Evolutionary conservation across 176 grass and related monocot genomes (phyloP).

Genomic region (Avena atlantica): DNA sequence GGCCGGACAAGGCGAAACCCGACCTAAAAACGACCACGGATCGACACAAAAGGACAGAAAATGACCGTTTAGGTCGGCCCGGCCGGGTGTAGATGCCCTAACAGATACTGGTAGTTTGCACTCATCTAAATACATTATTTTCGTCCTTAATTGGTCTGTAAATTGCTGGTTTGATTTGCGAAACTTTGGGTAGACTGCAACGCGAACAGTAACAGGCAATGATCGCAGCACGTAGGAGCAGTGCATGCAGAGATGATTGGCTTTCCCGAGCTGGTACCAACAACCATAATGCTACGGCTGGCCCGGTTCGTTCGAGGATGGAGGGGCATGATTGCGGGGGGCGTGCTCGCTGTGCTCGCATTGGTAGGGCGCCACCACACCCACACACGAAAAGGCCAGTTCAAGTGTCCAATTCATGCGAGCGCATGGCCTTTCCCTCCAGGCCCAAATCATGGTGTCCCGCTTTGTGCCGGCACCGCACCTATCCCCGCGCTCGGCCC

Average conservation of each 20-base stretch:
- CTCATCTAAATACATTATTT: no score
- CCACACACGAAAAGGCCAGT: conserved; percentile 4
- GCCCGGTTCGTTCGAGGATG: conserved; percentile 34
- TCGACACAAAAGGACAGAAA: no score
- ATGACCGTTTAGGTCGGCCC: no score
- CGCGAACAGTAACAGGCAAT: conserved; percentile 20
- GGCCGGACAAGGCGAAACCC: no score
- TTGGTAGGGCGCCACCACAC: not conserved
- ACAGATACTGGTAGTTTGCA: no score
- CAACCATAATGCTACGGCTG: conserved; percentile 36
- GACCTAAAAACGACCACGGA: no score
- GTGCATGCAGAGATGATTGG: conserved; percentile 69
- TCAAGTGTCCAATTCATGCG: conserved; percentile 58
- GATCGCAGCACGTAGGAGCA: conserved; percentile 68
- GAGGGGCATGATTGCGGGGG: conserved; percentile 49
- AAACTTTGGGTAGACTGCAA: no score
- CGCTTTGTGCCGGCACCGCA: conserved; percentile 57
- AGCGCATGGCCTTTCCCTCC: conserved; percentile 38
- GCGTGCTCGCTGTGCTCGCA: conserved; percentile 45
- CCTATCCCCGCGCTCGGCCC: conserved; percentile 25
- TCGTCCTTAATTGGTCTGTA: no score
- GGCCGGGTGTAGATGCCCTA: no score
- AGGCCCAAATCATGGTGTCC: conserved; percentile 61
- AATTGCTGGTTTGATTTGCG: no score
- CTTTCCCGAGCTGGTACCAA: conserved; percentile 50